phyloP scores from a whole-genome alignment of 306 rosid species.

The Sphenostylis stenocarpa region DNA sequence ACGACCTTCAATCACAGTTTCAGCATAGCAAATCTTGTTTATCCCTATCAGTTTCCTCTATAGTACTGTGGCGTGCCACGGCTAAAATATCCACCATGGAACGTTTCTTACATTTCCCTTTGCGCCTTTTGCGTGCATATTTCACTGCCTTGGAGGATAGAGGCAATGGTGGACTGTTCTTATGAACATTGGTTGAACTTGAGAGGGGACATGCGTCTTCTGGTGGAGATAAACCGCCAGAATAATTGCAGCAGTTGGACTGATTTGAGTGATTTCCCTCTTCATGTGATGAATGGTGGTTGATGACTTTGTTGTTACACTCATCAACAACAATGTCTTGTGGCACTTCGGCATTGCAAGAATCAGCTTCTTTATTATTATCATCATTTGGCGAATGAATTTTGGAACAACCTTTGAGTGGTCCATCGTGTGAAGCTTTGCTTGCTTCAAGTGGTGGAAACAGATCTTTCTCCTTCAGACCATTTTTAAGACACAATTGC shows the following conservation, averaged over 20 bases:
- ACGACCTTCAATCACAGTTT: constrained; percentile 29
- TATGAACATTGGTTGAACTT: neutral
- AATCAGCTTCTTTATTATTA: constrained; percentile 19
- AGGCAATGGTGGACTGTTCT: neutral
- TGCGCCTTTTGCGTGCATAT: constrained; percentile 36
- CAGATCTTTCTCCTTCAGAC: constrained; percentile 45
- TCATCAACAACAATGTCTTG: constrained; percentile 23
- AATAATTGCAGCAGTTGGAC: constrained; percentile 20
- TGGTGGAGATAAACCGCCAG: constrained; percentile 21
- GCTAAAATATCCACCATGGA: constrained; percentile 54
- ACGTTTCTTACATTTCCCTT: constrained; percentile 50
- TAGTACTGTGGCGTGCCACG: constrained; percentile 43
- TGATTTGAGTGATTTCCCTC: constrained; percentile 13
- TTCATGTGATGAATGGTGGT: constrained; percentile 34
- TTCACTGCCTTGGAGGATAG: constrained; percentile 23
- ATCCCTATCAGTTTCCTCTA: constrained; percentile 45
- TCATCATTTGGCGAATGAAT: constrained; percentile 29
- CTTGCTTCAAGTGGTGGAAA: constrained; percentile 49
- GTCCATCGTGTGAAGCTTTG: constrained; percentile 22
- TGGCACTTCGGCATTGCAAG: constrained; percentile 12
- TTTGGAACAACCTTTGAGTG: constrained; percentile 30
- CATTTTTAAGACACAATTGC: constrained; percentile 48
- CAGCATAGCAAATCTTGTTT: constrained; percentile 37
- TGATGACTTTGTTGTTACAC: constrained; percentile 32
- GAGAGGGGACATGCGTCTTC: constrained; percentile 21